Base-by-base conservation (phyloP, 139 green algal genomes). In the Volvox africanus region DNA sequence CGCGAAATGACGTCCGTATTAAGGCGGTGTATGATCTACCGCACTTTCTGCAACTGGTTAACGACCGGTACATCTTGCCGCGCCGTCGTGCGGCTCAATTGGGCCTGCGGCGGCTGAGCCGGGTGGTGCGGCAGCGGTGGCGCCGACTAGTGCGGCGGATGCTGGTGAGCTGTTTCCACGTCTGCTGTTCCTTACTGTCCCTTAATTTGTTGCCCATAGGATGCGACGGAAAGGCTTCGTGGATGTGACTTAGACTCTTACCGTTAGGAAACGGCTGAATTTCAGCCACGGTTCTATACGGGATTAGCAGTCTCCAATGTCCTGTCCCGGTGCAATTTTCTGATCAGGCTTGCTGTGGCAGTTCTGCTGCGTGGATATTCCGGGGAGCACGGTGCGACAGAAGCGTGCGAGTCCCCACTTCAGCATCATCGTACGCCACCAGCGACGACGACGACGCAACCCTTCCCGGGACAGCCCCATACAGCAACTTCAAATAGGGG, bases 51-150 rank as follows among this genome's bases (percentile, higher is more conserved):
- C 80, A 88, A 21, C 0, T 22, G 6, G 11, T 87, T 21, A 88
- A 87, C 80, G 88, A 87, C 24, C 79, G 88, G 1, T 88, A 67
- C 88, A 92, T 92, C 67, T 36, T 80, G 61, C 88, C 88, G 62
- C 50, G 61, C 78, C 61, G 81, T 37, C 17, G 24, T 28, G 78
- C 78, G 18, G 67, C 35, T 36, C 33, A 92, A 37, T 65, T 37
- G 17, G 62, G 32, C 33, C 9, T 73, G 33, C 61, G 78, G 32
- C 62, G 78, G 14, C 12, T 19, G 55, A 13, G 26, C 32, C 35
- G 67, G 36, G 67, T 24, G 26, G 24, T 69, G 67, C 1, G 28
- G 83, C 67, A 65, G 18, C 22, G n/a, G 67, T 68, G 32, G 35
- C 83, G 67, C 16, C 67, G 67, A 32, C 18, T 76, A 12, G 28